These are phyloP conservation scores for Serendipita vermifera DNA, from an alignment of 768 basidiomycete species.

Conservation along the genomic window DNA sequence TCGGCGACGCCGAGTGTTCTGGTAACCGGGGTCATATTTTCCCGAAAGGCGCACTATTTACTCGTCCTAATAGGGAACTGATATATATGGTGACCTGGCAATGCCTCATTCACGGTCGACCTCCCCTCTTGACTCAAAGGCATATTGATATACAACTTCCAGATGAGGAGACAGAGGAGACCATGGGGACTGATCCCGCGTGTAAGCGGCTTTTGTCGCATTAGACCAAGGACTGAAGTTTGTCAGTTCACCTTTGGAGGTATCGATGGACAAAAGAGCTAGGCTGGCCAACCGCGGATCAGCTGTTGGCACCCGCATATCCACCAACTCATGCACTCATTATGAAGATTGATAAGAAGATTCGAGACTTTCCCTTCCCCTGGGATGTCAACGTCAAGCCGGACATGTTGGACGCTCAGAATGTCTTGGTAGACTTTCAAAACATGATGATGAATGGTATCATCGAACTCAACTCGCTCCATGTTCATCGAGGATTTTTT, in stretches of 20 bases:
- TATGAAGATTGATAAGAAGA: constrained; percentile 10
- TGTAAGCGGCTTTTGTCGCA: background rate
- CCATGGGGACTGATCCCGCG: constrained; percentile 1
- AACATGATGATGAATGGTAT: constrained; percentile 10
- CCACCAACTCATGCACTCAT: constrained; percentile 7
- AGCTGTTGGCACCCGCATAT: background rate
- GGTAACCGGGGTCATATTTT: background rate
- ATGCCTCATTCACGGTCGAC: constrained; percentile 4
- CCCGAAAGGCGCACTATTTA: background rate
- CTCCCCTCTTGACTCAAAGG: background rate
- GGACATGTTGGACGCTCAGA: background rate
- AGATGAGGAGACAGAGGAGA: background rate
- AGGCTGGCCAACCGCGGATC: background rate
- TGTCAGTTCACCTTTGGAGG: background rate
- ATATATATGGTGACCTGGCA: constrained; percentile 9
- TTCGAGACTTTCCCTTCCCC: constrained; percentile 4
- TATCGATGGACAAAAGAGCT: constrained; percentile 8
- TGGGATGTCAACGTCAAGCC: constrained; percentile 8
- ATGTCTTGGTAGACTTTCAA: background rate
- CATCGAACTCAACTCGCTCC: constrained; percentile 2
- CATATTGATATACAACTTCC: constrained; percentile 7
- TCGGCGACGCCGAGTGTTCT: background rate
- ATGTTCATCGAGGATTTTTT: constrained; percentile 10
- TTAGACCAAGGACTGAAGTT: background rate
- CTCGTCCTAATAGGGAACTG: background rate